Evolutionary conservation across 2,329 filamentous ascomycete genomes (phyloP), one percentile per base, ranked within the genome.

Genomic region (Clarireedia hainanense): DNA sequence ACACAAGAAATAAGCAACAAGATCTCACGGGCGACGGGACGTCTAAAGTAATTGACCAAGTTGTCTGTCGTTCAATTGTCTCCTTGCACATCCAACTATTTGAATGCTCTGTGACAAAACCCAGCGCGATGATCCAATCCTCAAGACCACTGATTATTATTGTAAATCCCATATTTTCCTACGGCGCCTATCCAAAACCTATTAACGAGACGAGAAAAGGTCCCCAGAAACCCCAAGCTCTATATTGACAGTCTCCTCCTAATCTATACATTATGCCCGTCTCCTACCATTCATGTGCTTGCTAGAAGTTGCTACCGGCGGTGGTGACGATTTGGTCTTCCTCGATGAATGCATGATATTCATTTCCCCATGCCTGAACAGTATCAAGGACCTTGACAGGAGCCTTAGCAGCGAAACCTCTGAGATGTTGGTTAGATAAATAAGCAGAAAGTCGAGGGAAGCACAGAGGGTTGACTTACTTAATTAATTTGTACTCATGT

Each of bases 401-500:
- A 36, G 86, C 85, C 60, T 86, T 83, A 51, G 86, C 87, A 34
- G 89, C 82, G 69, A 95, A 94, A 47, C 86, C 89, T 74, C 88
- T 94, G 9, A 60, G 47, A 12, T 34, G 5, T 12, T 34, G 30
- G 30, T 34, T 34, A 15, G 23, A 24, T 30, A 23, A 6, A 27
- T 54, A 37, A 53, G 50, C 20, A 17, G 43, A 12, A 54, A 37
- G 10, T 34, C 10, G 4, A 6, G 45, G 58, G 52, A 62, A 30
- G 1, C 2, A 10, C 14, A 42, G 24, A 14, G 7, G 14, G 36
- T 34, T 10, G 2, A 58, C 84, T 69, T 78, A 90, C 86, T 83
- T 81, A 71, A 85, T 80, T 57, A 84, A 68, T 47, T 74, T 73
- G 71, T 89, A 94, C 66, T 85, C 80, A 73, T 95, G 89, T 23